Conservation (phyloP, 768 basidiomycete species). For the Mycena maculata region DNA sequence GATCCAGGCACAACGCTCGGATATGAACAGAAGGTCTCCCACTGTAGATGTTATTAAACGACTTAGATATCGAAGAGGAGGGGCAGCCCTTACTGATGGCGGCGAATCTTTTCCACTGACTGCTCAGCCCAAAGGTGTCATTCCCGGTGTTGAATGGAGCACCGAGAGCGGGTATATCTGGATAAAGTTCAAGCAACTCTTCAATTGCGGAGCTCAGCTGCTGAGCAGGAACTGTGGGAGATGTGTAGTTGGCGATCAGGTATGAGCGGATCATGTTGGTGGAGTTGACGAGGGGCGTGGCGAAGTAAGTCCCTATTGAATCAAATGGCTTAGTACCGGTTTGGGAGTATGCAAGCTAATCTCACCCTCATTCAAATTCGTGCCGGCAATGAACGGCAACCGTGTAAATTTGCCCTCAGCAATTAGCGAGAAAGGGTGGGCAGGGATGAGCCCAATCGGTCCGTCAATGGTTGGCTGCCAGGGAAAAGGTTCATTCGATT, state of each 20-base stretch:
- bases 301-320: constrained; percentile 7
- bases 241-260: constrained; percentile 6
- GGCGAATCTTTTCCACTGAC: constrained; percentile 51
- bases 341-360: too few species aligned
- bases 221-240: background rate
- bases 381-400: constrained; percentile 11
- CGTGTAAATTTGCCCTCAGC: background rate
- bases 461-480: background rate
- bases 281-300: constrained; percentile 2
- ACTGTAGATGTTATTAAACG: background rate
- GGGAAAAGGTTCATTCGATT: background rate
- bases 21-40: constrained; percentile 7
- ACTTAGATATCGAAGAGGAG: too few species aligned
- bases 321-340: background rate
- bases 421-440: background rate
- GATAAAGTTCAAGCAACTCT: constrained; percentile 42
- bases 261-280: background rate
- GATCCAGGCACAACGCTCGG: constrained; percentile 45
- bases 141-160: constrained; percentile 55
- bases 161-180: constrained; percentile 46
- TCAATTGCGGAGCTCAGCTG: background rate
- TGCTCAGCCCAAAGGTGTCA: constrained; percentile 53
- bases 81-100: constrained; percentile 40
- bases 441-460: constrained; percentile 3
- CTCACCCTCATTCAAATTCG: constrained; percentile 15